Evolutionary conservation across 2,329 filamentous ascomycete species (phyloP).

Genomic region (Camillea tinctor): DNA sequence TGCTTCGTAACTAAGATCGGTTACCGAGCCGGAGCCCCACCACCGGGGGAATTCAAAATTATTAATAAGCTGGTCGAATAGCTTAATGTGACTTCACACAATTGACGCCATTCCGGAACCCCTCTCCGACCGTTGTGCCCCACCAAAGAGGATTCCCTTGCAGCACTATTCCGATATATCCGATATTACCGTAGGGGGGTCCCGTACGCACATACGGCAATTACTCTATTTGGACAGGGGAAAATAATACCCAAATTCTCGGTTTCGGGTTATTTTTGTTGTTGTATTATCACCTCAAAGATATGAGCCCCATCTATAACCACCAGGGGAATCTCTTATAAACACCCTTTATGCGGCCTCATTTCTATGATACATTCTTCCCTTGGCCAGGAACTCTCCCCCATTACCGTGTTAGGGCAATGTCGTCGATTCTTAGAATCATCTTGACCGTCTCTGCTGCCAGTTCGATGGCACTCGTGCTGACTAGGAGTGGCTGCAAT

Average conservation of each 20-base stretch:
- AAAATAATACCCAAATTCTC: background rate
- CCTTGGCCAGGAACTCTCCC: conserved; percentile 4
- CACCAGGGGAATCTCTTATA: conserved; percentile 11
- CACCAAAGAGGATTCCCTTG: conserved; percentile 5
- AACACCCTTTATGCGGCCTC: conserved; percentile 10
- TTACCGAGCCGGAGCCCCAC: background rate
- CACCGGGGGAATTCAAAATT: background rate
- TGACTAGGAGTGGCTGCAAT: conserved; percentile 90
- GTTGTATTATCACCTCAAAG: background rate
- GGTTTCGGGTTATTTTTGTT: background rate
- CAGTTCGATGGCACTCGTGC: conserved; percentile 95
- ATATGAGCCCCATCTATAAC: background rate
- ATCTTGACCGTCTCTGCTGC: conserved; percentile 99
- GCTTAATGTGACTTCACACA: background rate
- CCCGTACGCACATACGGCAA: background rate
- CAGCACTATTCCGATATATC: background rate
- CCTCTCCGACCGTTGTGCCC: conserved; percentile 11
- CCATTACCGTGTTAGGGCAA: conserved; percentile 59
- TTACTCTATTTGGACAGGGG: background rate
- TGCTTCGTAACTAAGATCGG: background rate
- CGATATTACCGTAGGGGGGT: background rate
- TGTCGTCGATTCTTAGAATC: conserved; percentile 69
- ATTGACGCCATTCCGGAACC: conserved; percentile 14
- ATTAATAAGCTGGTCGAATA: conserved; percentile 11
- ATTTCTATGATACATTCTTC: conserved; percentile 19